These are phyloP conservation scores for Oryza meyeriana DNA, from an alignment of 176 grass and related monocot species.

Conservation along the genomic window DNA sequence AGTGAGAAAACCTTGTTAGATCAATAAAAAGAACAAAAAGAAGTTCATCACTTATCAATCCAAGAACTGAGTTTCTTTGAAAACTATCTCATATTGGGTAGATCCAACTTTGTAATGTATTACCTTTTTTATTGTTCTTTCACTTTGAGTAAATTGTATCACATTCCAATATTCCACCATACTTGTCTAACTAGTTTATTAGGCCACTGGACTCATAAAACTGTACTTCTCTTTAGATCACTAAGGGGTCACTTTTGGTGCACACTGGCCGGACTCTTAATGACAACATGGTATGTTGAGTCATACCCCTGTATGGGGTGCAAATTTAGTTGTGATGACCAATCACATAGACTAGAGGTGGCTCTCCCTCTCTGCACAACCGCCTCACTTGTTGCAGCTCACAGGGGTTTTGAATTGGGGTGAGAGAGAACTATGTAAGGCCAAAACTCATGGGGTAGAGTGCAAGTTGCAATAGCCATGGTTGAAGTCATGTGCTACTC, in stretches of 20 bases:
- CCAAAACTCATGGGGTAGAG: too few species aligned
- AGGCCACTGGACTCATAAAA: not conserved
- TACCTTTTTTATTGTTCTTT: not conserved
- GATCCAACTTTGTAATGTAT: not conserved
- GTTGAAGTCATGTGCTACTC: not conserved
- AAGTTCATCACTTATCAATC: not conserved
- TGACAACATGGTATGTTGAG: not conserved
- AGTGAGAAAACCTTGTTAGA: not conserved
- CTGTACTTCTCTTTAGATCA: not conserved
- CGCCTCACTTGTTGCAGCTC: not conserved
- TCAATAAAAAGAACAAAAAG: not conserved
- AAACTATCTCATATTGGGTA: slow-evolving; percentile 3
- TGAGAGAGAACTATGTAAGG: not conserved
- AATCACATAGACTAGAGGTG: not conserved
- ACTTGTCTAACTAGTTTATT: not conserved
- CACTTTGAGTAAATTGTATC: not conserved
- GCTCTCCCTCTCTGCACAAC: not conserved
- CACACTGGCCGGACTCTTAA: not conserved
- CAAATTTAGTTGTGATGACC: not conserved
- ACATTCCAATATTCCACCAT: not conserved
- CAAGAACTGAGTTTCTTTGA: not conserved
- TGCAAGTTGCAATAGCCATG: not conserved
- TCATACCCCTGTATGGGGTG: not conserved
- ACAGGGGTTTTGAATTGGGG: not conserved
- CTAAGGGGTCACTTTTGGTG: not conserved